A percentile compares a stretch with the other conserved stretches of the same genome.
Conservation (phyloP, 202 grass and related monocot genomes). For the Thinopyrum obtusiflorum region DNA sequence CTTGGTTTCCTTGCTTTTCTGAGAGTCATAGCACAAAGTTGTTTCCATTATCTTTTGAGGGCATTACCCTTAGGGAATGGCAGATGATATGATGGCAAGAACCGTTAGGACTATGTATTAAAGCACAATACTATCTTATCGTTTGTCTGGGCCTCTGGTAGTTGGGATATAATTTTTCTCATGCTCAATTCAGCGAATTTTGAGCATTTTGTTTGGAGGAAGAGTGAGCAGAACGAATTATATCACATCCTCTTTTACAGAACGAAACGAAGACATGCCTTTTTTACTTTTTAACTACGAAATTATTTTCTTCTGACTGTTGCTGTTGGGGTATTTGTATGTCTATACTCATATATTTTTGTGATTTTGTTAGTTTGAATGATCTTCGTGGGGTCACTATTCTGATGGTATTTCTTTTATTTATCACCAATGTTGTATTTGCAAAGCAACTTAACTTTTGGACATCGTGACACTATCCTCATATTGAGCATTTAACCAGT, state of each 20-base stretch:
- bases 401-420: background rate
- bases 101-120: background rate
- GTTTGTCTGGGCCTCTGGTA: background rate
- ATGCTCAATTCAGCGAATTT: background rate
- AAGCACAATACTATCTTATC: background rate
- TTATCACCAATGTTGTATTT: background rate
- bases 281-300: background rate
- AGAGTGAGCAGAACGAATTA: background rate
- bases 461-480: background rate
- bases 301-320: background rate
- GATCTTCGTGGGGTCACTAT: background rate
- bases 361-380: background rate
- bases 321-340: background rate
- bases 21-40: background rate
- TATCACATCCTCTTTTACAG: background rate
- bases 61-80: background rate
- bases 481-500: background rate
- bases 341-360: background rate
- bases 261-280: background rate
- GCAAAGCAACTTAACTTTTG: background rate
- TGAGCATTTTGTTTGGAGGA: background rate
- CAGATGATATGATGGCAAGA: slow-evolving; percentile 17
- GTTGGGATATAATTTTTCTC: background rate
- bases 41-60: background rate
- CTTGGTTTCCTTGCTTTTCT: background rate